Evolutionary conservation across 306 rosid genomes (phyloP).

Genomic region (Cucurbita pepo): DNA sequence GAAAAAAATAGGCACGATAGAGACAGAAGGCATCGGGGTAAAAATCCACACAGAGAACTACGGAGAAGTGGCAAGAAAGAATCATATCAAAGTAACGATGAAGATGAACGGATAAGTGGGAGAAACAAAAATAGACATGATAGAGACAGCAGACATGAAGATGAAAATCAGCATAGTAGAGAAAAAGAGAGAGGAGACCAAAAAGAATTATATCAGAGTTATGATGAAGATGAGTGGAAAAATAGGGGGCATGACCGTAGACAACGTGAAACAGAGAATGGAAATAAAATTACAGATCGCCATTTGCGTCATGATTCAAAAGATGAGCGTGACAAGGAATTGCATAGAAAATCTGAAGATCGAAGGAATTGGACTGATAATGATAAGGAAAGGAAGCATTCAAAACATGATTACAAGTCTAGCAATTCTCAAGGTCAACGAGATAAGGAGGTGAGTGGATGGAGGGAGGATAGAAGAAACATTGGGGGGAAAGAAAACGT

Average conservation of each 20-base stretch:
- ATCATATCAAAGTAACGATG: slow-evolving; percentile 9
- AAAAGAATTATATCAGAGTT: slow-evolving; percentile 10
- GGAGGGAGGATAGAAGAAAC: slow-evolving; percentile 10
- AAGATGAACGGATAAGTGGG: slow-evolving; percentile 12
- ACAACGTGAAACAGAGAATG: slow-evolving; percentile 13
- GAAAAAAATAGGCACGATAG: slow-evolving; percentile 7
- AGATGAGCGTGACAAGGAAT: slow-evolving; percentile 22
- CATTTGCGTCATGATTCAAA: slow-evolving; percentile 14
- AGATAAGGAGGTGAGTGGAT: slow-evolving; percentile 18
- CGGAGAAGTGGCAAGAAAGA: slow-evolving; percentile 15
- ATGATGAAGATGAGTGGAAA: slow-evolving; percentile 17
- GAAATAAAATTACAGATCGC: slow-evolving; percentile 12
- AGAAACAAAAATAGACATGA: slow-evolving; percentile 11
- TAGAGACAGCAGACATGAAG: slow-evolving; percentile 4
- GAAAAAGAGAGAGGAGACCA: slow-evolving; percentile 8
- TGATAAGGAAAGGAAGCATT: slow-evolving; percentile 5
- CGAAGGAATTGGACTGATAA: slow-evolving; percentile 13
- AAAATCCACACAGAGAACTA: slow-evolving; percentile 1
- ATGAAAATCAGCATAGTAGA: slow-evolving; percentile 5
- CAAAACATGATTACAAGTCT: neutral
- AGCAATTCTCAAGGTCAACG: slow-evolving; percentile 8
- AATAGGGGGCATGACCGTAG: slow-evolving; percentile 15
- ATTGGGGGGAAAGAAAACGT: slow-evolving; percentile 24
- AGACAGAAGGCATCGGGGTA: slow-evolving; percentile 4
- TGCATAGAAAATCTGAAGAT: slow-evolving; percentile 10